phyloP scores from a whole-genome alignment of 257 asterid genomes.

The Solanum etuberosum region DNA sequence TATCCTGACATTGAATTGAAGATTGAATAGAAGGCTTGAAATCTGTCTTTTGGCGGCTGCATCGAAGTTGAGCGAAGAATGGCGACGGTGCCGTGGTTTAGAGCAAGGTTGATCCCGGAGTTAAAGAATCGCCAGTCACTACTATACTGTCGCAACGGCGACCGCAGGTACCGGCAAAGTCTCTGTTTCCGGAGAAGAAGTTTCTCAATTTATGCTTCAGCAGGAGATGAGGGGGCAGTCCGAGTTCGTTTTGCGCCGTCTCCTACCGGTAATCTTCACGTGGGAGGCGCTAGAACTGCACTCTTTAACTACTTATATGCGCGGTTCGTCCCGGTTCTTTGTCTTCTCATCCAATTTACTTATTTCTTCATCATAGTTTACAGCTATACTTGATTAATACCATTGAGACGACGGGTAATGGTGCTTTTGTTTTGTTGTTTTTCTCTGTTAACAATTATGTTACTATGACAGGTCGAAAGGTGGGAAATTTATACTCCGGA shows the following conservation, averaged over 20 bases:
- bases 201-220: slow-evolving; percentile 36
- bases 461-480: slow-evolving; percentile 47
- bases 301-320: slow-evolving; percentile 90
- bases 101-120: slow-evolving; percentile 13
- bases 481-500: slow-evolving; percentile 80
- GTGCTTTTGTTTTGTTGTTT: not conserved
- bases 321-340: not conserved
- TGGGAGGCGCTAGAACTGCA: slow-evolving; percentile 97
- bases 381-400: not conserved
- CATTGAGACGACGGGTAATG: not conserved
- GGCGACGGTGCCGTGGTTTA: slow-evolving; percentile 43
- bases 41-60: not conserved
- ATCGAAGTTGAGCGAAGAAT: slow-evolving; percentile 1
- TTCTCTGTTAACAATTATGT: not conserved
- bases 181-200: slow-evolving; percentile 16
- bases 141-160: not conserved
- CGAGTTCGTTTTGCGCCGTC: slow-evolving; percentile 97
- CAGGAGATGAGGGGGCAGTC: slow-evolving; percentile 20
- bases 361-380: not conserved
- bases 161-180: not conserved
- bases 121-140: slow-evolving; percentile 1
- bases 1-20: not conserved
- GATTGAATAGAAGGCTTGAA: not conserved
- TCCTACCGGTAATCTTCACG: slow-evolving; percentile 98
- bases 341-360: not conserved